A percentile compares a stretch with the other conserved stretches of the same genome.
These are phyloP conservation scores for Calonectria pseudoreteaudii DNA, from an alignment of 2,329 filamentous ascomycete genomes.

Conservation along the genomic window DNA sequence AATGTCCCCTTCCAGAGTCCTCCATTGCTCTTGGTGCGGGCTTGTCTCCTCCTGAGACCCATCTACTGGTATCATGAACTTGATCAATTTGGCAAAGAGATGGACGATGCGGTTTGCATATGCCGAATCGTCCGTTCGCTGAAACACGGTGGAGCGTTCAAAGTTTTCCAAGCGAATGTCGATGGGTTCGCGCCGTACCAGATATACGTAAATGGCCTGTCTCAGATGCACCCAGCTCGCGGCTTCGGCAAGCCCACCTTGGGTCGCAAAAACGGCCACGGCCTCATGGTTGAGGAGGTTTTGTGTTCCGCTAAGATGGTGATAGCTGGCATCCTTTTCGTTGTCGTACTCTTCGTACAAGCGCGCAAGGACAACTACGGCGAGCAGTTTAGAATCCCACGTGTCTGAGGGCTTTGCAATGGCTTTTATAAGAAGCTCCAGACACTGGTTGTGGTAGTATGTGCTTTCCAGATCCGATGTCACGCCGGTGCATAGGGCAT, in stretches of 20 bases:
- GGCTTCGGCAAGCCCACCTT: slow-evolving; percentile 54
- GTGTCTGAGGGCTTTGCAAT: slow-evolving; percentile 54
- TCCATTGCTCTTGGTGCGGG: neutral
- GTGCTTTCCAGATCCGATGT: slow-evolving; percentile 21
- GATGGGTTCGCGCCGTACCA: slow-evolving; percentile 38
- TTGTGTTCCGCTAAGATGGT: slow-evolving; percentile 53
- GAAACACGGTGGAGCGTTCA: slow-evolving; percentile 30
- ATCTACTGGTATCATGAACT: slow-evolving; percentile 32
- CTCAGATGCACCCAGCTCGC: slow-evolving; percentile 54
- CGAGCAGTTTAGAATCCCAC: slow-evolving; percentile 59
- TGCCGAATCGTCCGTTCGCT: slow-evolving; percentile 28
- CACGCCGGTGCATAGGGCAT: slow-evolving; percentile 50
- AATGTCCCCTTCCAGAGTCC: neutral
- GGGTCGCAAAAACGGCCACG: slow-evolving; percentile 50
- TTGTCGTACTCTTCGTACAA: slow-evolving; percentile 58
- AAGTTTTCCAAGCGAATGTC: slow-evolving; percentile 35
- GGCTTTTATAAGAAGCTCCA: slow-evolving; percentile 58
- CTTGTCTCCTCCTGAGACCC: neutral
- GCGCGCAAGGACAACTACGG: slow-evolving; percentile 61
- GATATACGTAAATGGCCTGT: slow-evolving; percentile 54
- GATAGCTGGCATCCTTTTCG: slow-evolving; percentile 49
- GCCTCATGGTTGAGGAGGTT: slow-evolving; percentile 49
- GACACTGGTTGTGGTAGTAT: slow-evolving; percentile 52
- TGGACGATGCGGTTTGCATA: slow-evolving; percentile 36
- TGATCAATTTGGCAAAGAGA: slow-evolving; percentile 37